Percentiles rank a stretch among this genome's conserved stretches.
Conservation (phyloP, 176 grass and related monocot species). For the Hsuehochloa calcarea region DNA sequence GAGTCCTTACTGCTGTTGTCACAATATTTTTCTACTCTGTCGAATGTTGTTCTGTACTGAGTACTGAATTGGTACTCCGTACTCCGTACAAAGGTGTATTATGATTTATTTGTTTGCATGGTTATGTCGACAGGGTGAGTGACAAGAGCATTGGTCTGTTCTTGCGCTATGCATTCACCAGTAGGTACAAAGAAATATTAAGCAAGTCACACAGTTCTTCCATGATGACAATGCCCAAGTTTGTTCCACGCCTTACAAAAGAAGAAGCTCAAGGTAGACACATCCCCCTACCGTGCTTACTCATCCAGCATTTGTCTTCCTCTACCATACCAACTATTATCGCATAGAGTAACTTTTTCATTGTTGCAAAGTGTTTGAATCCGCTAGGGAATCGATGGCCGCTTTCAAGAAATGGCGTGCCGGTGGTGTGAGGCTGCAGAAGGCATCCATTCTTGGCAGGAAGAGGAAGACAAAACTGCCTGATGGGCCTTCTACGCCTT, state of each 20-base stretch:
- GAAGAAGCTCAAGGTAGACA: conserved; percentile 62
- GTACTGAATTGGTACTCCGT: background rate
- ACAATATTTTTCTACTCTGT: background rate
- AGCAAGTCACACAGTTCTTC: conserved; percentile 86
- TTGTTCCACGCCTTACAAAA: conserved; percentile 75
- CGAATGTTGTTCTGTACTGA: background rate
- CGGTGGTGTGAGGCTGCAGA: conserved; percentile 65
- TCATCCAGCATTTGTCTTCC: background rate
- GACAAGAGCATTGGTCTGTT: conserved; percentile 81
- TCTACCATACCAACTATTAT: background rate
- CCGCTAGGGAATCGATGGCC: conserved; percentile 71
- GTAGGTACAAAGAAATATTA: conserved; percentile 86
- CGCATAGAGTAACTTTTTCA: background rate
- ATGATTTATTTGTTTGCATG: conserved; percentile 14
- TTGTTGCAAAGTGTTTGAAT: conserved; percentile 57
- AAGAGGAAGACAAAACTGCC: conserved; percentile 74
- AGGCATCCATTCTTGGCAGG: conserved; percentile 74
- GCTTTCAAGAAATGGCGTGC: conserved; percentile 78
- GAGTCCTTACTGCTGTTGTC: background rate
- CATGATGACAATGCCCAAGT: conserved; percentile 54
- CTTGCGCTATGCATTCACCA: conserved; percentile 68
- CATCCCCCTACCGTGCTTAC: background rate
- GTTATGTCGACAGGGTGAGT: conserved; percentile 48
- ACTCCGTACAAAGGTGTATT: background rate
- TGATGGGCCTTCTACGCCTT: conserved; percentile 36